Percentiles rank a stretch among this genome's conserved stretches.
These are phyloP conservation scores for Lathyrus tuberosus DNA, from an alignment of 306 rosid species.

Conservation along the genomic window DNA sequence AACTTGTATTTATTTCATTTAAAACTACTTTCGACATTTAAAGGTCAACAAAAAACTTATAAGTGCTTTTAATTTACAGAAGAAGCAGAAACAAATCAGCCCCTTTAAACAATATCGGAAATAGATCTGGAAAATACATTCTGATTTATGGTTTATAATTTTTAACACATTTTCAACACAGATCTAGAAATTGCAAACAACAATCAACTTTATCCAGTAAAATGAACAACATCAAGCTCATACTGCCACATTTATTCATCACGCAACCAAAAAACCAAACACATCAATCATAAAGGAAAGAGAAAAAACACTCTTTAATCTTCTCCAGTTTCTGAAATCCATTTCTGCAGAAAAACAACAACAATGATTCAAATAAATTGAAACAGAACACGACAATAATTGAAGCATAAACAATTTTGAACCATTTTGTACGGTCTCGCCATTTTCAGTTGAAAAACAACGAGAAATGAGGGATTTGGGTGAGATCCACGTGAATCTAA, in stretches of 20 bases:
- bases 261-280: neutral
- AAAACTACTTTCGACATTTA: no score
- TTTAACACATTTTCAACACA: no score
- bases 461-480: no score
- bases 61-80: no score
- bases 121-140: neutral
- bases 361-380: neutral
- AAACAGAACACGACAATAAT: neutral
- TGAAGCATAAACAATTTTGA: no score
- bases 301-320: constrained; percentile 69
- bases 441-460: no score
- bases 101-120: no score
- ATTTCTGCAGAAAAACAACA: constrained; percentile 54
- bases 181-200: constrained; percentile 23
- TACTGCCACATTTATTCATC: neutral
- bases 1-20: no score
- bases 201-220: constrained; percentile 3
- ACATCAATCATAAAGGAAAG: neutral
- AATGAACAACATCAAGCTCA: constrained; percentile 3
- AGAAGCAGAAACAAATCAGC: no score
- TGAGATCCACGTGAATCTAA: no score
- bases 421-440: no score
- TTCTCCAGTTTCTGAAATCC: constrained; percentile 98
- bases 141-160: neutral
- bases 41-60: no score